Conservation (phyloP, 148 eudicot species). For the Nyssa sinensis region DNA sequence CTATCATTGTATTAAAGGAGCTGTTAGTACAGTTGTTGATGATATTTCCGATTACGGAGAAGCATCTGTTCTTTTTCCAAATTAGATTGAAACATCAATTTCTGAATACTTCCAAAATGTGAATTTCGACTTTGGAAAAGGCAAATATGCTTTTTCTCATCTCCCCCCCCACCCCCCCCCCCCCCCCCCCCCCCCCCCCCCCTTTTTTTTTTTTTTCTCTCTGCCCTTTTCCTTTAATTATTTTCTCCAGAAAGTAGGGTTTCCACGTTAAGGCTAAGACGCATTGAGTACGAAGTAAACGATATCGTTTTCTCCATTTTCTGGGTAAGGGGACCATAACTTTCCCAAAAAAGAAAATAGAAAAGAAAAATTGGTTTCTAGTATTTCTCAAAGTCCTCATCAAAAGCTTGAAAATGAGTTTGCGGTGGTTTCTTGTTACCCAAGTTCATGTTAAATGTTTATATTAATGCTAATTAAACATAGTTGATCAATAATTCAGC, state of each 20-base stretch:
- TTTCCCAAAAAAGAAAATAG: too few relatives aligned
- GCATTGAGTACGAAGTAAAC: too few relatives aligned
- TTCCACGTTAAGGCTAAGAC: too few relatives aligned
- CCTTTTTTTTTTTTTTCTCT: too few relatives aligned
- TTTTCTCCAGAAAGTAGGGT: background rate
- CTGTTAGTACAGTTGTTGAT: slow-evolving; percentile 8
- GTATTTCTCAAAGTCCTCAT: background rate
- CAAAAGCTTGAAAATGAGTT: background rate
- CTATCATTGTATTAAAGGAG: too few relatives aligned
- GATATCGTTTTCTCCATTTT: too few relatives aligned
- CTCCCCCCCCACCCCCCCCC: too few relatives aligned
- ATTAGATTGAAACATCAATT: background rate
- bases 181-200: too few relatives aligned
- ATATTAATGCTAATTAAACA: background rate
- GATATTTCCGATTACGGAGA: slow-evolving; percentile 6
- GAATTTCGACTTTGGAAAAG: slow-evolving; percentile 12
- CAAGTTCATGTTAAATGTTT: background rate
- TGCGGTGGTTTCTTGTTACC: background rate
- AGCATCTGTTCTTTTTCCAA: slow-evolving; percentile 1
- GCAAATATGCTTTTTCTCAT: background rate
- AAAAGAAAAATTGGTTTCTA: too few relatives aligned
- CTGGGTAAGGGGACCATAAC: too few relatives aligned
- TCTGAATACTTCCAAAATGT: background rate
- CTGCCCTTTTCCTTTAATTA: background rate
- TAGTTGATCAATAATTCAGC: background rate